These are phyloP conservation scores for Eucommia ulmoides DNA, from an alignment of 257 asterid genomes.

Conservation along the genomic window DNA sequence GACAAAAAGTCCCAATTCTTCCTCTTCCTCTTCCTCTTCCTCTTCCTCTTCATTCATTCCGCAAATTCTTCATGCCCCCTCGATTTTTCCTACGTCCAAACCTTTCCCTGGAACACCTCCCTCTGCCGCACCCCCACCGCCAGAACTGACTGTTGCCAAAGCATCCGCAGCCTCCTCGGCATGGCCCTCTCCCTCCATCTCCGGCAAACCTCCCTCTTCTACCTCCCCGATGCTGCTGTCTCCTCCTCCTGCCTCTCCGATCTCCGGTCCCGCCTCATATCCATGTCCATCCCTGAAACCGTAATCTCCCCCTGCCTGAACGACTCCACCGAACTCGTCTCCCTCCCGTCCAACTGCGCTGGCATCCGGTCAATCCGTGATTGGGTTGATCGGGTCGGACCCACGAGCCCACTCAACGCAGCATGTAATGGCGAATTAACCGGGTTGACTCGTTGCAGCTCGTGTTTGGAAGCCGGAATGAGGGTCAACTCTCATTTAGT, in stretches of 20 bases:
- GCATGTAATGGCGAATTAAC: constrained; percentile 41
- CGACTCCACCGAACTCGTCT: constrained; percentile 25
- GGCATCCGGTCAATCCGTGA: constrained; percentile 29
- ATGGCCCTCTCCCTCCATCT: constrained; percentile 36
- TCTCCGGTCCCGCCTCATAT: constrained; percentile 16
- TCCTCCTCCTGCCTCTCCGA: constrained; percentile 31
- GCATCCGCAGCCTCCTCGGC: constrained; percentile 42
- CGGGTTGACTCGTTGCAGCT: constrained; percentile 31
- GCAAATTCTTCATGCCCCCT: constrained; percentile 34
- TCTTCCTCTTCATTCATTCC: neutral
- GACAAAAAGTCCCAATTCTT: too few species aligned
- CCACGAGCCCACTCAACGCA: constrained; percentile 22
- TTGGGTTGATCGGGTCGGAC: constrained; percentile 21
- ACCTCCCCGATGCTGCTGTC: constrained; percentile 27
- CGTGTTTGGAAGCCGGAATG: constrained; percentile 46
- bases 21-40: constrained; percentile 6
- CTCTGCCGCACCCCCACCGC: constrained; percentile 28
- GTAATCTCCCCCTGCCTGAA: constrained; percentile 28
- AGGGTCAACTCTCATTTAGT: constrained; percentile 29
- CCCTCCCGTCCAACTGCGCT: constrained; percentile 27
- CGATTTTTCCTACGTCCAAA: constrained; percentile 31
- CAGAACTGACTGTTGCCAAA: constrained; percentile 40
- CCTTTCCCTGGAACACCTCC: constrained; percentile 48
- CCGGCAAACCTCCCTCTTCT: constrained; percentile 27
- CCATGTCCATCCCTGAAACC: constrained; percentile 13